Base-by-base conservation (phyloP, 164 flowering plant genomes). In the Saururus chinensis region DNA sequence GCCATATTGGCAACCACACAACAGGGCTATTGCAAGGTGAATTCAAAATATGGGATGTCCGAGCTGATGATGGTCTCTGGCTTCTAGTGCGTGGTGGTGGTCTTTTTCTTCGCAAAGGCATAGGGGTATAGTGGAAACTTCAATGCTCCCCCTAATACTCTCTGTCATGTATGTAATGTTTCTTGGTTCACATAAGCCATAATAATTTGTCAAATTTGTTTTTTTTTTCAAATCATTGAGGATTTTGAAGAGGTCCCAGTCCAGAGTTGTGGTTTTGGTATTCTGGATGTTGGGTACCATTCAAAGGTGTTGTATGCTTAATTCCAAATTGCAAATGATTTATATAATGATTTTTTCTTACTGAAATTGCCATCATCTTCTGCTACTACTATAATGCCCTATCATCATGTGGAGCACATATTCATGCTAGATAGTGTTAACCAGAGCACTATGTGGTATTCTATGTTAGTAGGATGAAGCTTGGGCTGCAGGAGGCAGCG, bases 51-150 rank as follows among this genome's bases (percentile, higher is more conserved):
- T 93, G 97, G 98, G 98, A 61, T 93, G 98, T n/a, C 97, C 84
- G 97, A 71, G 92, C 96, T 72, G 98, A 93, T 84, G 98, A 97
- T 66, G 98, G 97, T 70, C 95, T 93, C 62, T 93, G 98, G 98
- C 92, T 93, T 73, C 96, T 93, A 52, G 97, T 84, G 48, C 92
- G 98, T 65, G 98, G 98, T 67, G 98, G 98, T 24, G 98, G 98
- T 48, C 92, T 93, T 67, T 89, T 74, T 79, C 96, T 93, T 59
- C 85, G 98, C 81, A 88, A 82, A 81, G 98, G 98, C 74, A 82
- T 86, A 7, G 97, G 96, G 77, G 98, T 88, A 77, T 75, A 85
- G 62, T 23, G 40, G 40, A 51, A 20, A 10, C 26, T 20, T 59
- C 8, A 30, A 14, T 35, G 19, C 16, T 58, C 51, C 20, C n/a